Evolutionary conservation across 371 early-diverging fungal genomes (phyloP).

Genomic region (Conidiobolus incongruus): DNA sequence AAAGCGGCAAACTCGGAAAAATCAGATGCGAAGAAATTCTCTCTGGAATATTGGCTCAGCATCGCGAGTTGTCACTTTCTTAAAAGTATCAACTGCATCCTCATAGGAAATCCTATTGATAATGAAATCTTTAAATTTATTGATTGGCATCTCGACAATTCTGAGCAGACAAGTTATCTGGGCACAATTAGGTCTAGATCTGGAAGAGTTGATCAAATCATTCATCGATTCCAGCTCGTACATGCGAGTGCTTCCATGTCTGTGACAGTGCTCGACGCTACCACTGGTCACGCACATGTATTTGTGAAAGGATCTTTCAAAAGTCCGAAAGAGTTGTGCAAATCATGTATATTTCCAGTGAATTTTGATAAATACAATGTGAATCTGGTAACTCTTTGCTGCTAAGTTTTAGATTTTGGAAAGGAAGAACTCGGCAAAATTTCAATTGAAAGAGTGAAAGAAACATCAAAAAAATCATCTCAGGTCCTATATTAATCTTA

Average conservation of each 20-base stretch:
- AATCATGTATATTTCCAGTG: slow-evolving; percentile 23
- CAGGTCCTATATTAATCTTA: slow-evolving; percentile 33
- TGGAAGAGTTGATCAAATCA: too few relatives aligned
- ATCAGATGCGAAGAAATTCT: too few relatives aligned
- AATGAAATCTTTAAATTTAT: slow-evolving; percentile 71
- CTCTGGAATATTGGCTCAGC: too few relatives aligned
- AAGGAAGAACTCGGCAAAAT: slow-evolving; percentile 25
- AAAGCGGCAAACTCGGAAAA: too few relatives aligned
- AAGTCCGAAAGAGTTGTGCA: slow-evolving; percentile 31
- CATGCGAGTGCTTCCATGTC: slow-evolving; percentile 69
- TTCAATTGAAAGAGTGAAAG: too few relatives aligned
- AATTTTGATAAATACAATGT: slow-evolving; percentile 29
- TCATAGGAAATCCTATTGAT: slow-evolving; percentile 80
- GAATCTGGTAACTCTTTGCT: slow-evolving; percentile 40
- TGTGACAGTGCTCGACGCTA: slow-evolving; percentile 36
- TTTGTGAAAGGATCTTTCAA: slow-evolving; percentile 77
- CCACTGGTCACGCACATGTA: slow-evolving; percentile 28
- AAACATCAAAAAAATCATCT: slow-evolving; percentile 20
- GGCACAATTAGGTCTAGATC: too few relatives aligned
- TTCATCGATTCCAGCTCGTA: slow-evolving; percentile 70
- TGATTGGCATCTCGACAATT: too few relatives aligned
- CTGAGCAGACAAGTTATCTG: too few relatives aligned
- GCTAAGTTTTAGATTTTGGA: slow-evolving; percentile 60
- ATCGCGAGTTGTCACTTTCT: too few relatives aligned
- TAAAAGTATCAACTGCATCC: too few relatives aligned